Evolutionary conservation across 371 early-diverging fungal genomes (phyloP), one percentile per base, ranked within the genome.

Genomic region (Furculomyces boomerangus): DNA sequence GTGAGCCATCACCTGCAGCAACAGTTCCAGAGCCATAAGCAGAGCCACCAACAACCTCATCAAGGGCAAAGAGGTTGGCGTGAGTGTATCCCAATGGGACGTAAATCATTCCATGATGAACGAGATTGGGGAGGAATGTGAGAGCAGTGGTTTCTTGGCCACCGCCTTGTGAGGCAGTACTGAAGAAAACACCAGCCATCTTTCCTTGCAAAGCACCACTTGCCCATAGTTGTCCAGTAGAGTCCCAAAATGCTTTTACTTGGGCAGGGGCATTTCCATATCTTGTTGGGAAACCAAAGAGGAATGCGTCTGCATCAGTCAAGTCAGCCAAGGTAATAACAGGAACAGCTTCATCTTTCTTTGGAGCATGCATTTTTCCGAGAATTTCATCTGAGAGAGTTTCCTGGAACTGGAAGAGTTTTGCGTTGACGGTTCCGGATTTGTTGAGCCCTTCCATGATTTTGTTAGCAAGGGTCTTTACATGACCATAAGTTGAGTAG

Each of bases 111-210:
- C 90, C 91, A 56, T 84, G 87, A 66, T 89, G 89, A 18, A 73
- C 78, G 45, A 86, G 73, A 54, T 74, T 76, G 14, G 81, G 71
- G 29, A 90, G 46, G 32, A 80, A 70, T 20, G 79, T 74, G n/a
- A 75, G 64, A 2, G 79, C 79, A 1, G 87, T 85, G 3, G 83
- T 79, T 62, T 89, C 90, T 57, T 83, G 82, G 7, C 88, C 89
- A 48, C 86, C 87, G 56, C 77, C 76, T 62, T 80, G 83, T 46
- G 77, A 68, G 10, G 71, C 79, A 3, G 88, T 80, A 28, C 81
- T 79, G 48, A 77, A 78, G 65, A 90, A 89, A 50, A 74, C 63
- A 8, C 77, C 87, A 10, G 71, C 85, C 50, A 76, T 74, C 64
- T 87, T 89, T n/a, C 81, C 82, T 20, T 66, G 60, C 37, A 88